Evolutionary conservation across 495 filamentous ascomycete species (phyloP).

Genomic region (Mytilinidion resinicola): DNA sequence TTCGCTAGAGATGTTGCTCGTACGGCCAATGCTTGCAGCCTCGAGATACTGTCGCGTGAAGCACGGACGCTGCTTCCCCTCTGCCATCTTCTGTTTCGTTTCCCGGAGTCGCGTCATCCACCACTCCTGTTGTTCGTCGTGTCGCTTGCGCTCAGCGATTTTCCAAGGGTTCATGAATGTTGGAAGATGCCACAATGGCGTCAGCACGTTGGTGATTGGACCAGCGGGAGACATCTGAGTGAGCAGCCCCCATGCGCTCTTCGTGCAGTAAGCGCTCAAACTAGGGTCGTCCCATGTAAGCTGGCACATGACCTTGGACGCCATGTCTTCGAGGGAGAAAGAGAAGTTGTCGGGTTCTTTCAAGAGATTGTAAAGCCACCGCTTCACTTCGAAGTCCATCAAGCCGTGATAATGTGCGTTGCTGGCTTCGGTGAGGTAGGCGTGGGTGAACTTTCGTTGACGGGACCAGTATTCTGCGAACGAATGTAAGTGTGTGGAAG

Average conservation of each 20-base stretch:
- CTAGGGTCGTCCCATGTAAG: conserved; percentile 35
- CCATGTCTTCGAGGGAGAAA: conserved; percentile 36
- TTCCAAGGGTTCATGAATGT: conserved; percentile 34
- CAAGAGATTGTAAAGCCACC: conserved; percentile 32
- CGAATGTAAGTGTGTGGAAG: neutral
- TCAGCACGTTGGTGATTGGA: conserved; percentile 36
- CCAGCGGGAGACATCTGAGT: conserved; percentile 39
- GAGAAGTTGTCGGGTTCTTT: conserved; percentile 34
- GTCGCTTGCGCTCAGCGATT: conserved; percentile 31
- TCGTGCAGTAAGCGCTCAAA: conserved; percentile 31
- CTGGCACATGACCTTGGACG: conserved; percentile 33
- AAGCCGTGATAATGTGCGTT: conserved; percentile 34
- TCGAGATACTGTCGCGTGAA: conserved; percentile 28
- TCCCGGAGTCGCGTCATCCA: conserved; percentile 29
- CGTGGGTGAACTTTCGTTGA: conserved; percentile 35
- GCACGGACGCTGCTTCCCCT: conserved; percentile 25
- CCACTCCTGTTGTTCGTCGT: conserved; percentile 34
- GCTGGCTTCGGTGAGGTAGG: conserved; percentile 33
- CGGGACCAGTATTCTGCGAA: conserved; percentile 35
- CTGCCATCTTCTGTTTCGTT: conserved; percentile 15
- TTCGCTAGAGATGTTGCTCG: conserved; percentile 18
- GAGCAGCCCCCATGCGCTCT: conserved; percentile 36
- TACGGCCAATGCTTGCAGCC: conserved; percentile 8
- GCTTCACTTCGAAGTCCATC: conserved; percentile 36
- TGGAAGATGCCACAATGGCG: conserved; percentile 35